Evolutionary conservation across 179 eudicot species (phyloP).

Genomic region (Amaranthus tricolor): DNA sequence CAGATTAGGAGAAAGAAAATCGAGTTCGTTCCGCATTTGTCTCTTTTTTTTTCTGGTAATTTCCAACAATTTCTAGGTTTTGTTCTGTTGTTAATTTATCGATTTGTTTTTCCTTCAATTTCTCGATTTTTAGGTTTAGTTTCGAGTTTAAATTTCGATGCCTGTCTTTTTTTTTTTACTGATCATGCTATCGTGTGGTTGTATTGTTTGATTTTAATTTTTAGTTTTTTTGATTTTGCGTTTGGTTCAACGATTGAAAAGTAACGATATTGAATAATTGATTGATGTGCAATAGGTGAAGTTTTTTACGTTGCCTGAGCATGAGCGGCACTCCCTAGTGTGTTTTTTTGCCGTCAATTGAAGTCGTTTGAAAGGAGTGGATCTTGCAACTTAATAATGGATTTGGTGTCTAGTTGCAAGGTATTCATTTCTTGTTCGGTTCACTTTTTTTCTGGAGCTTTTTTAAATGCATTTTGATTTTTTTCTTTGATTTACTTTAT

Average conservation of each 20-base stretch:
- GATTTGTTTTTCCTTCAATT: neutral
- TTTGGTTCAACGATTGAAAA: neutral
- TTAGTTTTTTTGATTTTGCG: neutral
- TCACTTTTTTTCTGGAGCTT: neutral
- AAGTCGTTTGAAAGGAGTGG: conserved; percentile 20
- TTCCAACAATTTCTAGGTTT: conserved; percentile 11
- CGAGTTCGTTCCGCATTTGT: neutral
- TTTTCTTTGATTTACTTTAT: neutral
- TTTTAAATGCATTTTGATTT: neutral
- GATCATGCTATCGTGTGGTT: neutral
- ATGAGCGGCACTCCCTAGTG: conserved; percentile 19
- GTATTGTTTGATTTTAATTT: neutral
- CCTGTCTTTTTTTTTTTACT: neutral
- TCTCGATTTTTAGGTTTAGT: neutral
- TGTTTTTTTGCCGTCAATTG: conserved; percentile 21
- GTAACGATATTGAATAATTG: neutral
- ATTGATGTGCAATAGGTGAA: conserved; percentile 25
- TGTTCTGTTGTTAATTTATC: neutral
- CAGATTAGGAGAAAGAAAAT: conserved; percentile 11
- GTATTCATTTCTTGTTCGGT: conserved; percentile 25
- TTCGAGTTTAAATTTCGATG: neutral
- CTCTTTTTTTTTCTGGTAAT: neutral
- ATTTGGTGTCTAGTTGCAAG: conserved; percentile 72
- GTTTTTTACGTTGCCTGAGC: conserved; percentile 15
- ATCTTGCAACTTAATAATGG: conserved; percentile 42